A percentile compares a stretch with the other conserved stretches of the same genome.
These are phyloP conservation scores for Arbutus unedo DNA, from an alignment of 148 eudicot species.

Conservation along the genomic window DNA sequence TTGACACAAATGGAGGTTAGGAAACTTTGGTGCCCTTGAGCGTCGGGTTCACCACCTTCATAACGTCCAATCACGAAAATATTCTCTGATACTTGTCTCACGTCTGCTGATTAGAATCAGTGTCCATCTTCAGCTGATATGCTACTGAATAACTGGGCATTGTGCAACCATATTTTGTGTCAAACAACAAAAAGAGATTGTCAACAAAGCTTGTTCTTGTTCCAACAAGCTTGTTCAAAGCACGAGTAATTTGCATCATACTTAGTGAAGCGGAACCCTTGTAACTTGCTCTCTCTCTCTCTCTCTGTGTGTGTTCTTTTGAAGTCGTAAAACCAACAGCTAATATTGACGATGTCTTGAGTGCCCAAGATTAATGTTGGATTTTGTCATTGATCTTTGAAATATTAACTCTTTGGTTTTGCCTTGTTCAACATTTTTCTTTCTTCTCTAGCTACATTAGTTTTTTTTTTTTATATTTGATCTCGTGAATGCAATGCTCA, in stretches of 20 bases:
- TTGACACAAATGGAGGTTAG: background rate
- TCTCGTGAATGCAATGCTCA: background rate
- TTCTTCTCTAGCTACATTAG: background rate
- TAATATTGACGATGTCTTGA: background rate
- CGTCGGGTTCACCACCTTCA: background rate
- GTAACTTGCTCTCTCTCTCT: background rate
- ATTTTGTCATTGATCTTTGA: background rate
- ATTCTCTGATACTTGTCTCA: background rate
- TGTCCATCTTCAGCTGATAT: background rate
- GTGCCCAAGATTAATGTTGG: background rate
- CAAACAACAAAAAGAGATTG: background rate
- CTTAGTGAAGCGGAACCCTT: background rate
- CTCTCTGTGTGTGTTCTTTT: background rate
- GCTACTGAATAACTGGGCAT: background rate
- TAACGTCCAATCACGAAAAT: background rate
- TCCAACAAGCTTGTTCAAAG: background rate
- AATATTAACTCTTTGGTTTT: background rate
- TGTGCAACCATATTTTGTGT: background rate
- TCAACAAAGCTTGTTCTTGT: background rate
- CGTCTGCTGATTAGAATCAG: background rate
- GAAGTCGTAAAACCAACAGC: constrained; percentile 5
- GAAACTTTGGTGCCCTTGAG: background rate
- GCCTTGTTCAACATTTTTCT: background rate
- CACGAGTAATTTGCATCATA: background rate
- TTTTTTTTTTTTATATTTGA: background rate